Base-by-base conservation (phyloP, 345 rosid species). In the Salix purpurea region DNA sequence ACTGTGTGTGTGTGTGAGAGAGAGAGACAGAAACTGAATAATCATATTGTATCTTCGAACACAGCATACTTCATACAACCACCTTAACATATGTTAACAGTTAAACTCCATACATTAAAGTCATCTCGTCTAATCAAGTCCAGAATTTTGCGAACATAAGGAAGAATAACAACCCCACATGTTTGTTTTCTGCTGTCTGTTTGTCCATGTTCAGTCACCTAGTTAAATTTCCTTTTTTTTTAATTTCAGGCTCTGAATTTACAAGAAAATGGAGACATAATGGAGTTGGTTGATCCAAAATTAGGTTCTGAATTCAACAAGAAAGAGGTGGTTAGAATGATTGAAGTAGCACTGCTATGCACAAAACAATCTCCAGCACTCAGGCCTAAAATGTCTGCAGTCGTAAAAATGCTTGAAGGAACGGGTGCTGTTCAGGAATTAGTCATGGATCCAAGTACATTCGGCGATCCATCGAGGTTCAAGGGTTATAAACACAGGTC, bases 351-450 rank as follows among this genome's bases (percentile, higher is more conserved):
- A 52, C 82, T 90, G 2, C 62, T 86, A 65, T 90, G 94, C 75
- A 73, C 88, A 1, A 86, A 81, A 44, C 89, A 85, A 1, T 84
- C 91, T 4, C 84, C 88, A 7, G 70, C 86, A 6, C 75, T 76
- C 36, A 83, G 94, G 58, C 94, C 94, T 46, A 65, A 76, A 32
- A 90, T 88, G 91, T 88, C 90, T n/a, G 88, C 85, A 80, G 91
- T 84, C 1, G 89, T 85, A 61, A 83, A 74, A n/a, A 87, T 86
- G 88, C 82, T 90, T 0, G 90, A 88, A 77, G 90, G 90, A 69
- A 61, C 67, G 11, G 74, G 56, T 76, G 65, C 76, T 14, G 82
- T 90, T 62, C 91, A 85, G 2, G 87, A 85, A 24, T 1, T 75
- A 71, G 65, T 52, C 9, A 83, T 86, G n/a, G 89, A 83, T 65